Percentiles rank a stretch among this genome's conserved stretches.
These are phyloP conservation scores for Rhizopus arrhizus DNA, from an alignment of 371 early-diverging fungal species.

Conservation along the genomic window DNA sequence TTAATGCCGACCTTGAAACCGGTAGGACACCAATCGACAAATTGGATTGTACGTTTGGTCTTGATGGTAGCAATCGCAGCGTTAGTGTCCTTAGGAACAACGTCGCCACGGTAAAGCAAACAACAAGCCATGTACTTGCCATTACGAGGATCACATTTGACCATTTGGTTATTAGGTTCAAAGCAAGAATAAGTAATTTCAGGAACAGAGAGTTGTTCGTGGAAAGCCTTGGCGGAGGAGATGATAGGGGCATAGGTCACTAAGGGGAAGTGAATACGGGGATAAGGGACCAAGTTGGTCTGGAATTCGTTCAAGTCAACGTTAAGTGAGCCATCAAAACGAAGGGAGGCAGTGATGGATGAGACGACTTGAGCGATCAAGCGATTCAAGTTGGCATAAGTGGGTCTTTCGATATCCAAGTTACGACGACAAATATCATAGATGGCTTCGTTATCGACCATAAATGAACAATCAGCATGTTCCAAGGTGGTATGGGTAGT, in stretches of 20 bases:
- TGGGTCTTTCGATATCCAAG: slow-evolving; percentile 97
- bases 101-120: slow-evolving; percentile 91
- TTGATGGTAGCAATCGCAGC: slow-evolving; percentile 84
- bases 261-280: slow-evolving; percentile 97
- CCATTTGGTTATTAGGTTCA: slow-evolving; percentile 93
- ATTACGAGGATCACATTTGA: slow-evolving; percentile 89
- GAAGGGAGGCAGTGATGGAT: slow-evolving; percentile 97
- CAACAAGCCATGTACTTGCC: slow-evolving; percentile 96
- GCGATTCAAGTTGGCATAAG: slow-evolving; percentile 97
- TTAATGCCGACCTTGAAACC: slow-evolving; percentile 98
- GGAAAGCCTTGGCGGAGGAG: slow-evolving; percentile 84
- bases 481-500: slow-evolving; percentile 98
- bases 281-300: slow-evolving; percentile 94
- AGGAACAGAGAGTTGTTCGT: slow-evolving; percentile 84
- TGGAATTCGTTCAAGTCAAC: slow-evolving; percentile 96
- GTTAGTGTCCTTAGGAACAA: slow-evolving; percentile 81
- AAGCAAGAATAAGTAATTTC: slow-evolving; percentile 91
- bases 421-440: slow-evolving; percentile 99
- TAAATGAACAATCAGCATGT: slow-evolving; percentile 97
- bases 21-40: slow-evolving; percentile 98
- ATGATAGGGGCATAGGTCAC: slow-evolving; percentile 93
- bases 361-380: slow-evolving; percentile 99
- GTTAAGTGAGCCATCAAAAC: slow-evolving; percentile 94
- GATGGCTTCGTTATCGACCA: slow-evolving; percentile 99
- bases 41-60: slow-evolving; percentile 88